A percentile compares a stretch with the other conserved stretches of the same genome.
Evolutionary conservation across 495 filamentous ascomycete genomes (phyloP).

Genomic region (Acidomyces sp.): DNA sequence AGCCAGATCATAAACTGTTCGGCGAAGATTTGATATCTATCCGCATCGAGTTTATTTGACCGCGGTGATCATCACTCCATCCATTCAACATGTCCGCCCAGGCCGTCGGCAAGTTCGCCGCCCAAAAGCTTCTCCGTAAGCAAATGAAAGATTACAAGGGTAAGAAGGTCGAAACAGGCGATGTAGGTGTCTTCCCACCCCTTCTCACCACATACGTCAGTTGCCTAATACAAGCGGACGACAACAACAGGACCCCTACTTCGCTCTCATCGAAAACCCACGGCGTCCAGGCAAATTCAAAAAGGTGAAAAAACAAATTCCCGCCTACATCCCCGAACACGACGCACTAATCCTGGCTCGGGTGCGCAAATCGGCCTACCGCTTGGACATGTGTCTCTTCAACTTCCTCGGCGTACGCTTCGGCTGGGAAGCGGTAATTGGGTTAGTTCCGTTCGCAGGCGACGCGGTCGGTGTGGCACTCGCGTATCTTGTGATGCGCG

Average conservation of each 20-base stretch:
- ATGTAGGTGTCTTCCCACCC: constrained; percentile 12
- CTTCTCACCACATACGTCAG: constrained; percentile 1
- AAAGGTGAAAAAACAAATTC: constrained; percentile 33
- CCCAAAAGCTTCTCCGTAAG: constrained; percentile 29
- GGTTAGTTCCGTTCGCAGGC: constrained; percentile 59
- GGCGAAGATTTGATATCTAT: background rate
- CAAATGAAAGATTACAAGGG: constrained; percentile 30
- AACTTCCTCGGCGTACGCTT: constrained; percentile 63
- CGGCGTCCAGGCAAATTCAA: constrained; percentile 24
- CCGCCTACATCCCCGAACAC: constrained; percentile 50
- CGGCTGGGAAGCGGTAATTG: constrained; percentile 74
- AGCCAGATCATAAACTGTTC: too few relatives aligned
- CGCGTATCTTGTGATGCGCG: constrained; percentile 54
- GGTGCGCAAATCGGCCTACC: constrained; percentile 68
- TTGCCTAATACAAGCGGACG: background rate
- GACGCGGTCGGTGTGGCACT: constrained; percentile 60
- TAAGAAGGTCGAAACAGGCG: constrained; percentile 21
- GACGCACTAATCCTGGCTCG: constrained; percentile 67
- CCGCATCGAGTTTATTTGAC: background rate
- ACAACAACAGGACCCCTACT: constrained; percentile 32
- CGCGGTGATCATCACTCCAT: background rate
- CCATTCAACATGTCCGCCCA: constrained; percentile 23
- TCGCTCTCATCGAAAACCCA: constrained; percentile 24
- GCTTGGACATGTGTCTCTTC: constrained; percentile 65
- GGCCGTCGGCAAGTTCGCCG: constrained; percentile 28